Evolutionary conservation across 2,329 filamentous ascomycete species (phyloP), one percentile per base, ranked within the genome.

Genomic region (Calonectria hawksworthii): DNA sequence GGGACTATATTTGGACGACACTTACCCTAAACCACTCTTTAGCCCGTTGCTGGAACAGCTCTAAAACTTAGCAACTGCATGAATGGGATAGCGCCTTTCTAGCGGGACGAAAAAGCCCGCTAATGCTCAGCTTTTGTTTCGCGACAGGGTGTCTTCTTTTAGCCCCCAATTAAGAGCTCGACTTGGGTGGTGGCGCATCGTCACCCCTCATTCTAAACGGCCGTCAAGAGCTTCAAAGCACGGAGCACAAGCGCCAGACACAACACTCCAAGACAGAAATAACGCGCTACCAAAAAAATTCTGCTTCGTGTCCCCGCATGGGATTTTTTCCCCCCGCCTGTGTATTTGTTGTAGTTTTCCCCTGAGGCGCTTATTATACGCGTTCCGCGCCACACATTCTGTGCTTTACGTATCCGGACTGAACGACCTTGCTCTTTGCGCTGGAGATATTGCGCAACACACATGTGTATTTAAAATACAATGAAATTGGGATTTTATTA

Each of bases 1-100:
- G 34, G 8, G 23, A 28, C 36, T 63, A 63, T 63, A 63, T 63
- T 63, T 63, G 36, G 36, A 63, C 18, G 16, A 16, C 0, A 5
- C n/a, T 18, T 63, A 63, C 56, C 56, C 56, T 63, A 63, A 63
- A 63, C 56, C 14, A 8, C 34, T 23, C 8, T 23, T 23, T 41
- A 41, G 56, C 32, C 14, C 36, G 26, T 41, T 28, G 23, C 56
- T 63, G 36, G 36, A 28, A 41, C 34, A 41, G 56, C 38, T 63
- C 34, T 63, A 41, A 41, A 63, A 41, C n/a, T 16, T 63, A 41
- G 56, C 56, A 63, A 63, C 56, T 44, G 36, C 56, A 63, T 26
- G 34, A 38, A 26, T 61, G 56, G 32, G 14, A 61, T 61, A 28
- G 56, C 56, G 56, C 56, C n/a, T 16, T 61, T 61, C 56, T 63